These are phyloP conservation scores for Nakataea oryzae DNA, from an alignment of 2,329 filamentous ascomycete species.

Conservation along the genomic window DNA sequence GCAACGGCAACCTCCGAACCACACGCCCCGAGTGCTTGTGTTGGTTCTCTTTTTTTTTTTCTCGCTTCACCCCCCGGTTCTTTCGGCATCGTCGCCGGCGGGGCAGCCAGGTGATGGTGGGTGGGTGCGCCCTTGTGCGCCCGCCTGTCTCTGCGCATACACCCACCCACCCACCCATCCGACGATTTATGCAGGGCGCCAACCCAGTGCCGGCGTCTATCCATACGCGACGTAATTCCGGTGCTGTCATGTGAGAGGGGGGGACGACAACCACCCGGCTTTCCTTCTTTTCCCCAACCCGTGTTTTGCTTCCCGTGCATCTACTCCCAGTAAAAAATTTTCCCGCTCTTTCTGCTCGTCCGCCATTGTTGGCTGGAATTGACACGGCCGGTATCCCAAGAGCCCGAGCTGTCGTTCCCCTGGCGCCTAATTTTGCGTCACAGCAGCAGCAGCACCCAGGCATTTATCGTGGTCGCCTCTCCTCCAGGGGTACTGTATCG, in stretches of 20 bases:
- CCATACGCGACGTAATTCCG: background rate
- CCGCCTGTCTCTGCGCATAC: background rate
- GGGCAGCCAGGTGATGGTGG: background rate
- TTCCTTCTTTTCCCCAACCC: background rate
- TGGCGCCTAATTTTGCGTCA: background rate
- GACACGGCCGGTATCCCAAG: too few relatives aligned
- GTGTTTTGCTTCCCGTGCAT: background rate
- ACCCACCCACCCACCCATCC: background rate
- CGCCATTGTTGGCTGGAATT: background rate
- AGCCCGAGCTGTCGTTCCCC: background rate
- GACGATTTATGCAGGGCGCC: background rate
- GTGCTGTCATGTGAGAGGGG: background rate
- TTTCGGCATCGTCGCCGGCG: background rate
- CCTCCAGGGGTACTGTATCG: slow-evolving; percentile 39
- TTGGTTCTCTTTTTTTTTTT: too few relatives aligned
- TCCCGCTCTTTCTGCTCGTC: too few relatives aligned
- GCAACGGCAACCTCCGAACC: background rate
- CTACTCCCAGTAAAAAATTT: too few relatives aligned
- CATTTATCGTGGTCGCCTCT: slow-evolving; percentile 27
- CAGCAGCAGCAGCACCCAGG: background rate
- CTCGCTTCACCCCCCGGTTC: background rate
- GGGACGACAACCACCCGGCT: background rate
- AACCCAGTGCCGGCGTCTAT: background rate
- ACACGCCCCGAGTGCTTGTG: background rate
- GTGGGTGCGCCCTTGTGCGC: background rate